Conservation (phyloP, 257 asterid genomes). For the Solanum sejunctum region DNA sequence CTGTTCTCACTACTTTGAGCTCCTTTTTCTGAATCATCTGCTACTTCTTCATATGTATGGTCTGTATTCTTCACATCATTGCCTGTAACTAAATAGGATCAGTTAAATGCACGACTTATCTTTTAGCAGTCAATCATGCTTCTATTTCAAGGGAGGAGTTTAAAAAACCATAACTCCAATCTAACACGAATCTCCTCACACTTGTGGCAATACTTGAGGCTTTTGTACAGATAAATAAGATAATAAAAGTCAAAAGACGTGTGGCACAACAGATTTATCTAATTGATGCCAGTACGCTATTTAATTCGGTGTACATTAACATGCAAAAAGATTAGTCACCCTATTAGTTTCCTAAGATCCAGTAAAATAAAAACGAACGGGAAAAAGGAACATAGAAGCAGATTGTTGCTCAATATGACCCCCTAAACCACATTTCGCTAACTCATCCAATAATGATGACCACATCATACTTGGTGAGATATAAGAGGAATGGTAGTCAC, state of each 20-base stretch:
- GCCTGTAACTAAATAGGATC: conserved; percentile 26
- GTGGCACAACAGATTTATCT: not conserved
- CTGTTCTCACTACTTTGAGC: conserved; percentile 40
- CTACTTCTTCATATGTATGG: conserved; percentile 29
- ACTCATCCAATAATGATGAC: not conserved
- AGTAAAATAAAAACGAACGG: not conserved
- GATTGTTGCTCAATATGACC: not conserved
- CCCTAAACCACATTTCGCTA: not conserved
- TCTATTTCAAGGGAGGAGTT: not conserved
- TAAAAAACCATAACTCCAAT: not conserved
- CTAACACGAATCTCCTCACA: not conserved
- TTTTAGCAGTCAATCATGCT: not conserved
- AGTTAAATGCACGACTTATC: not conserved
- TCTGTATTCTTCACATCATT: conserved; percentile 42
- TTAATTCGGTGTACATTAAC: not conserved
- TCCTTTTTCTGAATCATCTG: conserved; percentile 31
- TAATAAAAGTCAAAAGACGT: not conserved
- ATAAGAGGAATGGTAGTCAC: not conserved
- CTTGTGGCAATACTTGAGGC: not conserved
- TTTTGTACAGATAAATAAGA: not conserved
- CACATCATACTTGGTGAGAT: not conserved
- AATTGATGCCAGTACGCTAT: not conserved
- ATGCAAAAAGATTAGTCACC: not conserved
- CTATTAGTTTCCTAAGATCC: not conserved
- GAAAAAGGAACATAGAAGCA: not conserved